Evolutionary conservation across 73 alveolate species (phyloP).

Genomic region (Stentor coeruleus): DNA sequence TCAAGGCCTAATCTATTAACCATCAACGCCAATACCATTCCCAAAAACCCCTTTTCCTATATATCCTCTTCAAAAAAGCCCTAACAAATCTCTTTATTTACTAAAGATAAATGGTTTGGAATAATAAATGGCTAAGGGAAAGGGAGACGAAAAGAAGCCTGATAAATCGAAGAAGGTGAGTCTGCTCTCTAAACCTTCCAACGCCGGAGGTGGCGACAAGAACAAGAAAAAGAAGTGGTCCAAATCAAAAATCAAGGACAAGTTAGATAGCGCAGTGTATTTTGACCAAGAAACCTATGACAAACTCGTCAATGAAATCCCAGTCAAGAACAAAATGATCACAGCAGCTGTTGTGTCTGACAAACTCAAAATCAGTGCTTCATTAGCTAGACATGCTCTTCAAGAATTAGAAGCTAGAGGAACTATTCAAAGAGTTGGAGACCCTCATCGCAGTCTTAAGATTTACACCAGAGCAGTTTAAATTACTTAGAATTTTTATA

Average conservation of each 20-base stretch:
- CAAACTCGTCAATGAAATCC: constrained; percentile 57
- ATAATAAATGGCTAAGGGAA: constrained; percentile 24
- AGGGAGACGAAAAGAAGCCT: constrained; percentile 17
- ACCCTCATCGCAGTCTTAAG: constrained; percentile 39
- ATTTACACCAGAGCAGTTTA: constrained; percentile 35
- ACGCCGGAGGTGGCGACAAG: constrained; percentile 61
- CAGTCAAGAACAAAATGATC: constrained; percentile 41
- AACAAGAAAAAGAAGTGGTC: constrained; percentile 77
- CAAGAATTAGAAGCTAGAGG: constrained; percentile 48
- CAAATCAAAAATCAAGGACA: constrained; percentile 65
- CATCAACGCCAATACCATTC: too few relatives aligned
- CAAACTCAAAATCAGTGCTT: constrained; percentile 53
- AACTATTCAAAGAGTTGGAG: constrained; percentile 55
- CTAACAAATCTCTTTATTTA: too few relatives aligned
- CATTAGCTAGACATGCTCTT: constrained; percentile 62
- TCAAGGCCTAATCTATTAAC: too few relatives aligned
- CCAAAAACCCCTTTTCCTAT: too few relatives aligned
- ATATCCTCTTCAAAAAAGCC: too few relatives aligned
- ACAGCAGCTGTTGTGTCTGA: constrained; percentile 52
- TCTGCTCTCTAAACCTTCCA: constrained; percentile 16
- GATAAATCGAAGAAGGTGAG: not conserved
- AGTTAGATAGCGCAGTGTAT: constrained; percentile 61
- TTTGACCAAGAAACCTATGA: constrained; percentile 61
- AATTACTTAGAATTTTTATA: too few relatives aligned
- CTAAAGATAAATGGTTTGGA: too few relatives aligned